Conservation (phyloP, 139 green algal genomes). For the Micromonas commoda region DNA sequence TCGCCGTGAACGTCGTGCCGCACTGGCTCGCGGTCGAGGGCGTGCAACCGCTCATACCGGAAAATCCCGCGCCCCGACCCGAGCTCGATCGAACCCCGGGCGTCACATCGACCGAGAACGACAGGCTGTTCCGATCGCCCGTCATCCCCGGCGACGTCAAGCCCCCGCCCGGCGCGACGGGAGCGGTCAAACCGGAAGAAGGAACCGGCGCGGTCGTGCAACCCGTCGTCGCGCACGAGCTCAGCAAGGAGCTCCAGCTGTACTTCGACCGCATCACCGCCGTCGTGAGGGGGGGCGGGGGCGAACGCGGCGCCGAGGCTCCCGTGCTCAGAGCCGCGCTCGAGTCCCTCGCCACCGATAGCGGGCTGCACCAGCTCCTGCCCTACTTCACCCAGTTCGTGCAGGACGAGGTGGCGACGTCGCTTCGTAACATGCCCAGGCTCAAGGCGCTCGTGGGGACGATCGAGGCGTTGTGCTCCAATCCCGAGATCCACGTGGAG, state of each 20-base stretch:
- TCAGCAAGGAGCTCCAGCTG: conserved; percentile 13
- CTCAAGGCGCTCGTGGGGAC: conserved; percentile 22
- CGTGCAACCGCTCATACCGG: conserved; percentile 74
- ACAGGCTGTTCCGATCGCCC: not conserved
- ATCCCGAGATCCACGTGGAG: conserved; percentile 61
- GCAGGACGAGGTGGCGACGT: conserved; percentile 39
- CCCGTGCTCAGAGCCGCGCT: conserved; percentile 31
- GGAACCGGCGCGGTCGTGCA: not conserved
- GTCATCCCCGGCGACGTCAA: not conserved
- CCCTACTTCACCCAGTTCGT: conserved; percentile 77
- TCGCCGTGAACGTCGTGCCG: conserved; percentile 60
- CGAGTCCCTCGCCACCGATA: conserved; percentile 51
- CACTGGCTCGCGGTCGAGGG: conserved; percentile 91
- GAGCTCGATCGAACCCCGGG: too few relatives aligned
- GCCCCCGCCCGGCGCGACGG: too few relatives aligned
- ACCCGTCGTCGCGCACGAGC: conserved; percentile 15
- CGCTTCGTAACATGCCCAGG: conserved; percentile 4
- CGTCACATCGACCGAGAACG: too few relatives aligned
- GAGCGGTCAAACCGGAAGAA: too few relatives aligned
- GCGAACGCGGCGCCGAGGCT: not conserved
- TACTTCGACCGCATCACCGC: conserved; percentile 26
- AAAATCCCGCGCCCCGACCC: conserved; percentile 54
- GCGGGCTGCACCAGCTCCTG: conserved; percentile 69
- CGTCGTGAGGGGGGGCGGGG: not conserved
- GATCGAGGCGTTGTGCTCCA: conserved; percentile 54